A percentile compares a stretch with the other conserved stretches of the same genome.
These are phyloP conservation scores for Lentithecium fluviatile DNA, from an alignment of 495 filamentous ascomycete genomes.

Conservation along the genomic window DNA sequence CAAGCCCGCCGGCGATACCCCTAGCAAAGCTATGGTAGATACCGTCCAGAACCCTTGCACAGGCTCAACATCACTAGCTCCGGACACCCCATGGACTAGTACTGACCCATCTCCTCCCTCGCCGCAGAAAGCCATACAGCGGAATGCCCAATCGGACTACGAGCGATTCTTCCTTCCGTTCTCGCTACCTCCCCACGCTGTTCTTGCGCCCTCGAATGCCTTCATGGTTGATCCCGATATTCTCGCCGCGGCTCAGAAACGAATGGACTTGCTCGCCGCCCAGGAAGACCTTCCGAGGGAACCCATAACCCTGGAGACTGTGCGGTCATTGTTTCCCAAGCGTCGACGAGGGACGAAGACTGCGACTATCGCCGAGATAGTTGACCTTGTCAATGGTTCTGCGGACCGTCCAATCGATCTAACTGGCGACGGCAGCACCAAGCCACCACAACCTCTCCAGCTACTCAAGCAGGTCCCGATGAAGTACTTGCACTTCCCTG, in stretches of 20 bases:
- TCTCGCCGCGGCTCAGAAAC: slow-evolving; percentile 16
- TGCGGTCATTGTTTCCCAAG: slow-evolving; percentile 31
- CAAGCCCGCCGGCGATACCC: slow-evolving; percentile 3
- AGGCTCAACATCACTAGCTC: slow-evolving; percentile 39
- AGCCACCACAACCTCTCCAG: slow-evolving; percentile 46
- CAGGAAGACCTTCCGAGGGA: neutral
- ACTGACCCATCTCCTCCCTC: slow-evolving; percentile 28
- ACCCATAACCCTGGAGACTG: slow-evolving; percentile 4
- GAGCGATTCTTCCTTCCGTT: slow-evolving; percentile 73
- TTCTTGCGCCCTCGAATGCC: slow-evolving; percentile 35
- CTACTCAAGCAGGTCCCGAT: slow-evolving; percentile 63
- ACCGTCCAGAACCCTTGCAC: slow-evolving; percentile 22
- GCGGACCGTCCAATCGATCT: slow-evolving; percentile 48
- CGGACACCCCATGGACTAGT: slow-evolving; percentile 31
- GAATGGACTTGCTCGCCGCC: slow-evolving; percentile 17
- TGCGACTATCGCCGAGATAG: slow-evolving; percentile 64
- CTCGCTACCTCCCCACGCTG: slow-evolving; percentile 48
- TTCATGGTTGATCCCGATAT: slow-evolving; percentile 19
- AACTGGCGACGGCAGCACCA: slow-evolving; percentile 41
- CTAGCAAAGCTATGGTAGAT: slow-evolving; percentile 13
- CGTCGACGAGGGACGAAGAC: slow-evolving; percentile 52
- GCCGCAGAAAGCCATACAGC: slow-evolving; percentile 37
- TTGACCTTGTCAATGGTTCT: slow-evolving; percentile 47
- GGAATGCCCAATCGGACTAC: slow-evolving; percentile 57
- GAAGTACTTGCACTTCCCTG: slow-evolving; percentile 76